Conservation (phyloP, 371 early-diverging fungal species). For the Pancytospora philotis region DNA sequence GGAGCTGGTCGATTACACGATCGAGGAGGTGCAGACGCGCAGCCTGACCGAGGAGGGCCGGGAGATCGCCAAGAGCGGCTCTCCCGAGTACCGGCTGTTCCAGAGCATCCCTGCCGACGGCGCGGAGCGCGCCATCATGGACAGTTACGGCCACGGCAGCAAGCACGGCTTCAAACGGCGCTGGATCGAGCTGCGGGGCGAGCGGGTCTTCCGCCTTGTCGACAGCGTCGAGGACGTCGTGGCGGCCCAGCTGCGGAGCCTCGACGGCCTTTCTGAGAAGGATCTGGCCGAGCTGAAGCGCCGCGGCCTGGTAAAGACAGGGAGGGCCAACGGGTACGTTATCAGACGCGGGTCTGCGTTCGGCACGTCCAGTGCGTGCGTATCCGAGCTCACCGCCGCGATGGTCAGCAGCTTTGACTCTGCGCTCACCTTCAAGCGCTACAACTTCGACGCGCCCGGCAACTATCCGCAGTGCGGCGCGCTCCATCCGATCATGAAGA, state of each 20-base stretch:
- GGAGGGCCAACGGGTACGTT: constrained; percentile 62
- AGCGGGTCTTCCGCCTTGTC: constrained; percentile 26
- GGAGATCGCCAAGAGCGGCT: constrained; percentile 43
- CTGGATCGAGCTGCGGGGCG: constrained; percentile 45
- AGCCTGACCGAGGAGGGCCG: constrained; percentile 48
- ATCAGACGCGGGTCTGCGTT: constrained; percentile 78
- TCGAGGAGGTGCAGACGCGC: constrained; percentile 10
- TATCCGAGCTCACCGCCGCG: constrained; percentile 83
- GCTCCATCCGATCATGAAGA: constrained; percentile 94
- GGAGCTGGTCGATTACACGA: constrained; percentile 29
- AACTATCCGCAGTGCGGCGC: constrained; percentile 73
- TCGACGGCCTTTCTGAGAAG: neutral
- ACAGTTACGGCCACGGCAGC: constrained; percentile 28
- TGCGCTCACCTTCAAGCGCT: constrained; percentile 78
- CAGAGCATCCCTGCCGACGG: constrained; percentile 24
- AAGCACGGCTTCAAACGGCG: constrained; percentile 51
- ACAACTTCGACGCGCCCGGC: constrained; percentile 87
- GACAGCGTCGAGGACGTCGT: constrained; percentile 26
- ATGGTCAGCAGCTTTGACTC: constrained; percentile 78
- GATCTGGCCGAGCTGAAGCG: constrained; percentile 47
- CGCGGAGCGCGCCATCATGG: neutral
- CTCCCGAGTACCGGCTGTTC: constrained; percentile 48
- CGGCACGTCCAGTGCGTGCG: constrained; percentile 70
- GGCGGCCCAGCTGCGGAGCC: constrained; percentile 10
- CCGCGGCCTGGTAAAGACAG: constrained; percentile 46